phyloP scores from a whole-genome alignment of 768 basidiomycete genomes.

The Psilocybe tampanensis region DNA sequence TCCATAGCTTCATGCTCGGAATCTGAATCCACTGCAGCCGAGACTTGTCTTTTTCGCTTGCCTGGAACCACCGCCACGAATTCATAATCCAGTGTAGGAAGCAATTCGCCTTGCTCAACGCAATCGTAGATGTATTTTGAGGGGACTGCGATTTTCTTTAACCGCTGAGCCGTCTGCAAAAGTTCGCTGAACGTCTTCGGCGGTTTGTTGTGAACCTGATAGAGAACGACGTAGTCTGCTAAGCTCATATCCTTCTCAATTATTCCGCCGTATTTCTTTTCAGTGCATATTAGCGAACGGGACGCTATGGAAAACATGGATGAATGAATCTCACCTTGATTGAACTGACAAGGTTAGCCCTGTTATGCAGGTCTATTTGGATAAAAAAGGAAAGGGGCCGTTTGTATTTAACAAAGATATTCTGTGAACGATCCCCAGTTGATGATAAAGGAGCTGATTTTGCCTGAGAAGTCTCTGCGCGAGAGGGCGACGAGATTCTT shows the following conservation, averaged over 20 bases:
- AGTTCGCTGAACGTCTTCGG: constrained; percentile 51
- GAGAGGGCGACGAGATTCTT: background rate
- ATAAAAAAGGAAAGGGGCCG: constrained; percentile 59
- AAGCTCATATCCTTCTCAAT: constrained; percentile 53
- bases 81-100: constrained; percentile 48
- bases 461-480: background rate
- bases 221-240: constrained; percentile 66
- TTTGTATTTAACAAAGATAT: constrained; percentile 51
- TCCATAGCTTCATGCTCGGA: constrained; percentile 11
- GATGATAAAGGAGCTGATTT: background rate
- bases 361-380: constrained; percentile 64
- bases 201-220: constrained; percentile 38
- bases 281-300: background rate
- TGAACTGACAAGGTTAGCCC: constrained; percentile 47
- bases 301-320: background rate
- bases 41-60: constrained; percentile 22
- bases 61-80: constrained; percentile 27
- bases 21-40: background rate
- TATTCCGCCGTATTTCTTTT: constrained; percentile 69
- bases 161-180: constrained; percentile 31
- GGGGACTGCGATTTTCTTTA: constrained; percentile 50
- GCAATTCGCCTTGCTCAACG: constrained; percentile 40
- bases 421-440: constrained; percentile 13
- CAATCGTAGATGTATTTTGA: constrained; percentile 58
- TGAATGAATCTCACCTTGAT: constrained; percentile 53